Percentiles rank a stretch among this genome's conserved stretches.
phyloP scores from a whole-genome alignment of 441 rosid species.

The Euphorbia corollata region DNA sequence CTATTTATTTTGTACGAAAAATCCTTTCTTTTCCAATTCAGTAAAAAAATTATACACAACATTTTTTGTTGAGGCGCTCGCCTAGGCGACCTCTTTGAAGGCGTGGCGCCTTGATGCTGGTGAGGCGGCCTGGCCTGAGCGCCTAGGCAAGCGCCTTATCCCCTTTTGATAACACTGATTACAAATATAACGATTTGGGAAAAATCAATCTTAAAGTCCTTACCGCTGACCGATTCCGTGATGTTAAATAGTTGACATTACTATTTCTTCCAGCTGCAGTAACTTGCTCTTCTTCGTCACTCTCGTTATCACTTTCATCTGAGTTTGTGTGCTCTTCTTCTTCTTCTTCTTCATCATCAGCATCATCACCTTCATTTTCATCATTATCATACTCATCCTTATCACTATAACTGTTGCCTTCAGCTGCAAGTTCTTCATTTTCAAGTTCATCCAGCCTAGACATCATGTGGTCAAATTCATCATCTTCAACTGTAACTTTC shows the following conservation, averaged over 20 bases:
- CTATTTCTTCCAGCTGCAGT: neutral
- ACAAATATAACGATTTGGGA: constrained; percentile 7
- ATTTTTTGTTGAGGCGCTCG: too few relatives aligned
- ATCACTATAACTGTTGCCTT: constrained; percentile 24
- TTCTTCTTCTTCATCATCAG: constrained; percentile 17
- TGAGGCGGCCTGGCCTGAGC: too few relatives aligned
- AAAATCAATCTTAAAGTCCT: constrained; percentile 6
- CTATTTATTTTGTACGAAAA: too few relatives aligned
- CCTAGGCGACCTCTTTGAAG: too few relatives aligned
- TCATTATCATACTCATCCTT: constrained; percentile 24
- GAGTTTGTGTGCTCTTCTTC: constrained; percentile 25
- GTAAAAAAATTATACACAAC: too few relatives aligned
- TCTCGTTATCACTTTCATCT: constrained; percentile 23
- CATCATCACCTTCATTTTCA: constrained; percentile 32
- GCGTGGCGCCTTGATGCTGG: too few relatives aligned
- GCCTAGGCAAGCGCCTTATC: too few relatives aligned
- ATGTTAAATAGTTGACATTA: constrained; percentile 15
- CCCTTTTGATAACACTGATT: too few relatives aligned
- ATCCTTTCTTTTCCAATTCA: too few relatives aligned
- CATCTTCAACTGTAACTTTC: constrained; percentile 41
- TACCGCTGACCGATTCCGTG: constrained; percentile 34
- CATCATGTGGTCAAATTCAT: constrained; percentile 62
- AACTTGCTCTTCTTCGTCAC: constrained; percentile 23
- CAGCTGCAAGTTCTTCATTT: constrained; percentile 60
- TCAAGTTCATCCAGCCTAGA: constrained; percentile 83